These are phyloP conservation scores for Diaporthe capsici DNA, from an alignment of 2,329 filamentous ascomycete genomes.

Conservation along the genomic window DNA sequence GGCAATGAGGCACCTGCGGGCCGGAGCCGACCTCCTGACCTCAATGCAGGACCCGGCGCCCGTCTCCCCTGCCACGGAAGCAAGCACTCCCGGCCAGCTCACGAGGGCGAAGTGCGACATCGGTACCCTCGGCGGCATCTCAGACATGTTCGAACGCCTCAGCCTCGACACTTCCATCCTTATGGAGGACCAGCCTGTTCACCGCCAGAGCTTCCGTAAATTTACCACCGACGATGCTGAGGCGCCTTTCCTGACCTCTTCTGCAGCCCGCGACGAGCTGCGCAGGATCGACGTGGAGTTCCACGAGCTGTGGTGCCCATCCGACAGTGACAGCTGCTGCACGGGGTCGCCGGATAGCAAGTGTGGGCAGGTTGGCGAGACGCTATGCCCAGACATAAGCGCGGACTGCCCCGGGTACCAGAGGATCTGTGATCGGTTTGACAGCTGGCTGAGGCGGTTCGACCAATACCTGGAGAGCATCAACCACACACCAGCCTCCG, in stretches of 20 bases:
- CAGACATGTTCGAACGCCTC: slow-evolving; percentile 22
- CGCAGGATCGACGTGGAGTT: not conserved
- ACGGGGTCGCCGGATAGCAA: not conserved
- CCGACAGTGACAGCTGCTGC: not conserved
- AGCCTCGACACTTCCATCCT: slow-evolving; percentile 22
- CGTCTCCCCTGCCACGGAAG: not conserved
- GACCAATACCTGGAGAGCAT: slow-evolving; percentile 13
- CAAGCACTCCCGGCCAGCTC: not conserved
- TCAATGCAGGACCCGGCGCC: not conserved
- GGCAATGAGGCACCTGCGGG: not conserved
- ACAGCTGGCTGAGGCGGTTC: not conserved
- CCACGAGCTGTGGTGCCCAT: not conserved
- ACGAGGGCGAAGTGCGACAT: not conserved
- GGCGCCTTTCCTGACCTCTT: not conserved
- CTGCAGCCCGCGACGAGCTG: slow-evolving; percentile 1
- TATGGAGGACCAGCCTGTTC: not conserved
- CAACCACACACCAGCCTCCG: slow-evolving; percentile 8
- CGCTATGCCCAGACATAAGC: too few species aligned
- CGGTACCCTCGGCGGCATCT: not conserved
- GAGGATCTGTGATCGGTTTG: not conserved
- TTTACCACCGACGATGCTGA: not conserved
- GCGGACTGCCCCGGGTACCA: not conserved
- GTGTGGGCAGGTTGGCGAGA: too few species aligned
- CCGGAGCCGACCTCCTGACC: not conserved
- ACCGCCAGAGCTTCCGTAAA: not conserved